Conservation (phyloP, 129 eudicot species). For the Erigeron canadensis region DNA sequence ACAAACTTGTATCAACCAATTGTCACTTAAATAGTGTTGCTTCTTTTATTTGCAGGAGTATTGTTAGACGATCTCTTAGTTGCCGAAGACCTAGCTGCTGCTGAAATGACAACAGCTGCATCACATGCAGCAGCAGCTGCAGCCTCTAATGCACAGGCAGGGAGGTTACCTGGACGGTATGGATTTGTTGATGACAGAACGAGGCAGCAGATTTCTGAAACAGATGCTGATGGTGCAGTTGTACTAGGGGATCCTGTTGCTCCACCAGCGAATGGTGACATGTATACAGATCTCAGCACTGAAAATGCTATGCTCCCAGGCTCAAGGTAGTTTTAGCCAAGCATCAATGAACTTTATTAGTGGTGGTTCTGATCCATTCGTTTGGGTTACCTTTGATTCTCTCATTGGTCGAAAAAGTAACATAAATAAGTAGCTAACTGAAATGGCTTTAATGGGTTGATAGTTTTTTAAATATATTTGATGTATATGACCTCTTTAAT, state of each 20-base stretch:
- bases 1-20: constrained; percentile 4
- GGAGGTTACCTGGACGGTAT: constrained; percentile 70
- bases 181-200: constrained; percentile 80
- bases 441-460: background rate
- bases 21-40: constrained; percentile 9
- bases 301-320: constrained; percentile 90
- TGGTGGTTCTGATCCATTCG: background rate
- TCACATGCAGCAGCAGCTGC: constrained; percentile 99
- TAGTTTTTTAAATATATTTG: background rate
- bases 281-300: constrained; percentile 85
- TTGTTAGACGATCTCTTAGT: constrained; percentile 93
- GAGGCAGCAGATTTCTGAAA: constrained; percentile 44
- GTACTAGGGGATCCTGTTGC: constrained; percentile 97
- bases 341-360: background rate
- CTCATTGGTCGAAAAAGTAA: background rate
- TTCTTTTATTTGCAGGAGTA: constrained; percentile 52
- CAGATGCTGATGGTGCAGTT: constrained; percentile 77
- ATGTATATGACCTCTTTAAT: background rate
- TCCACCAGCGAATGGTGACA: constrained; percentile 94
- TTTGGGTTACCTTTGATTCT: background rate
- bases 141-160: constrained; percentile 64
- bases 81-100: constrained; percentile 99
- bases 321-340: constrained; percentile 48
- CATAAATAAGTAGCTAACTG: background rate
- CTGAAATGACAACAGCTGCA: constrained; percentile 92